phyloP scores from a whole-genome alignment of 208 protist genomes.

The Trypanosoma avium region DNA sequence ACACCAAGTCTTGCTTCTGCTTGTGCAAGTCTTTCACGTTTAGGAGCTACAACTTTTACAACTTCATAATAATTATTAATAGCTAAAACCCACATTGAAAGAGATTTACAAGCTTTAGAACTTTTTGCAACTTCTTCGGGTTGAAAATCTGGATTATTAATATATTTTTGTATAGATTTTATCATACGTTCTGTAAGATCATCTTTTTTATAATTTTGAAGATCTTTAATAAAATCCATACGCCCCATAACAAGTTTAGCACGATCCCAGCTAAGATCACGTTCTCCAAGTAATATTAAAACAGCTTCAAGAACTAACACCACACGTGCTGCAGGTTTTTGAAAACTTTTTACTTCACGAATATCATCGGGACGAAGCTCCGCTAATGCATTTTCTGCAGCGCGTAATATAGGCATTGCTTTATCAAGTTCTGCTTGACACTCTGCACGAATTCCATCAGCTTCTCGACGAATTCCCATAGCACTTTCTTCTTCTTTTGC shows the following conservation, averaged over 20 bases:
- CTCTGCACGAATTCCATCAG: conserved; percentile 88
- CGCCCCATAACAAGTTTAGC: conserved; percentile 92
- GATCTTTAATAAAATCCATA: conserved; percentile 92
- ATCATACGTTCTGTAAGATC: conserved; percentile 87
- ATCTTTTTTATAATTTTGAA: conserved; percentile 93
- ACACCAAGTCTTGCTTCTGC: conserved; percentile 84
- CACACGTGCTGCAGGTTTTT: conserved; percentile 90
- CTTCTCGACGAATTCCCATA: conserved; percentile 84
- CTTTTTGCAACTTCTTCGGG: conserved; percentile 92
- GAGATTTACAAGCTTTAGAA: conserved; percentile 93
- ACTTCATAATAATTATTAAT: conserved; percentile 96
- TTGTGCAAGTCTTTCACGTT: conserved; percentile 72
- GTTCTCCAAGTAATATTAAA: conserved; percentile 89
- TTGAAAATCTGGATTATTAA: conserved; percentile 93
- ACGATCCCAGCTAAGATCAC: conserved; percentile 92
- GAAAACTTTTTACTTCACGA: conserved; percentile 92
- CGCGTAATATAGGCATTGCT: conserved; percentile 93
- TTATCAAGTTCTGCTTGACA: conserved; percentile 94
- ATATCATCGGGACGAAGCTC: conserved; percentile 93
- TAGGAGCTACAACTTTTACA: conserved; percentile 88
- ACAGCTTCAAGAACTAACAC: conserved; percentile 94
- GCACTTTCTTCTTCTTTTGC: conserved; percentile 88
- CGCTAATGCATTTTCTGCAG: conserved; percentile 92
- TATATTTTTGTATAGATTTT: conserved; percentile 92
- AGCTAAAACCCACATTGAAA: conserved; percentile 95